Percentiles rank a stretch among this genome's conserved stretches.
phyloP scores from a whole-genome alignment of 371 early-diverging fungal genomes.

The Mortierella polycephala region DNA sequence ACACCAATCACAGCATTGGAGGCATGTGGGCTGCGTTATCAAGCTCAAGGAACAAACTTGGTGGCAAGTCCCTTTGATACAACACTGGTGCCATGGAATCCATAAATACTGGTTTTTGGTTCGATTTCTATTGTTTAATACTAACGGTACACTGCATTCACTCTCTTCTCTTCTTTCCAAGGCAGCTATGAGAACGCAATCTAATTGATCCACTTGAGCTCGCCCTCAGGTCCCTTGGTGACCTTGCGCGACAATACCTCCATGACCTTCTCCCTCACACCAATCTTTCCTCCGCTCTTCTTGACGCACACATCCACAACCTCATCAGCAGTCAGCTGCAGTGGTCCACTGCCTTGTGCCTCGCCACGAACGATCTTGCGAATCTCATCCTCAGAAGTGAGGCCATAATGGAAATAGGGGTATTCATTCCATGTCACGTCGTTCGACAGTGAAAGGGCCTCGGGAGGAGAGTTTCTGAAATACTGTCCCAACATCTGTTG shows the following conservation, averaged over 20 bases:
- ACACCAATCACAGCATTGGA: slow-evolving; percentile 4
- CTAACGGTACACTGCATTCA: slow-evolving; percentile 6
- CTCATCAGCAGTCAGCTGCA: slow-evolving; percentile 67
- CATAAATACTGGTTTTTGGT: too few species aligned
- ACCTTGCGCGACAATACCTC: slow-evolving; percentile 75
- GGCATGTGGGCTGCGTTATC: slow-evolving; percentile 22
- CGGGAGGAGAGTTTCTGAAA: slow-evolving; percentile 59
- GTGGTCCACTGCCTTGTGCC: slow-evolving; percentile 62
- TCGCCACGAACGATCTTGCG: slow-evolving; percentile 67
- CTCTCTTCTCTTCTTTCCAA: too few species aligned
- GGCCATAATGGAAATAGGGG: slow-evolving; percentile 76
- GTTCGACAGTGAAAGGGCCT: slow-evolving; percentile 53
- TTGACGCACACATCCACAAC: slow-evolving; percentile 75
- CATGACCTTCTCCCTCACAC: slow-evolving; percentile 74
- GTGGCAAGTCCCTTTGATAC: too few species aligned
- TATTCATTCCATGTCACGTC: slow-evolving; percentile 65
- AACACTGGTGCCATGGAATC: too few species aligned
- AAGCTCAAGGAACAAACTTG: too few species aligned
- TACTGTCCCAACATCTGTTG: slow-evolving; percentile 69
- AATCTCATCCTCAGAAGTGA: slow-evolving; percentile 87
- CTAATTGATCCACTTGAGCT: slow-evolving; percentile 60
- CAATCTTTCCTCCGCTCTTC: slow-evolving; percentile 71
- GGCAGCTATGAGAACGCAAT: too few species aligned
- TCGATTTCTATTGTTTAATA: slow-evolving; percentile 4
- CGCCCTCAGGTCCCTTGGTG: slow-evolving; percentile 34